Base-by-base conservation (phyloP, 352 stramenopile genomes). In the Phytophthora hibernalis region DNA sequence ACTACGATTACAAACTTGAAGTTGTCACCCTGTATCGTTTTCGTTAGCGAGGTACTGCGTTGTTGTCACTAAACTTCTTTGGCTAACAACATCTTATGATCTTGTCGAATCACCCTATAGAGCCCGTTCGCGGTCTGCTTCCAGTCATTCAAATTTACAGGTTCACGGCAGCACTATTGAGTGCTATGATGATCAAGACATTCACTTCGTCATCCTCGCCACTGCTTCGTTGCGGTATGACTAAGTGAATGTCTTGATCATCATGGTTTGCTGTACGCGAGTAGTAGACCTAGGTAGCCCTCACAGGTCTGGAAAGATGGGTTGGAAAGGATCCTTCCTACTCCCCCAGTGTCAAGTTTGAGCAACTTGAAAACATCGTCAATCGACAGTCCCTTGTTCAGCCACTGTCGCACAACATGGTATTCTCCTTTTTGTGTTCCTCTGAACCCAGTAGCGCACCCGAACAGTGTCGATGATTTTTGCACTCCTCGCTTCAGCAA, bases 211-310 rank as follows among this genome's bases (percentile, higher is more conserved):
- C 43, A 63, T 47, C n/a, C 24, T 43, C 18, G 55, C 30, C 12
- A 49, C 31, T n/a, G 20, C 44, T 24, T 49, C 13, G 16, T 45
- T 5, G 11, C 42, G 20, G 12, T 55, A 55, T 1, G 18, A 18
- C 13, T 38, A 49, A 0, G 55, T 48, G 20, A 63, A 15, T 7
- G 30, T 33, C 10, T 47, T 47, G 11, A 63, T 20, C 44, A 63
- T 63, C 16, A 10, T 38, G 33, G 33, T n/a, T 38, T 31, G 28
- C 28, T 31, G 52, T 13, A 54, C 55, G 20, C 31, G 44, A 30
- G 21, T 63, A 24, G 54, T 15, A 24, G 16, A 15, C 43, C 45
- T 43, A 54, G 42, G 8, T 43, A 62, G 21, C 51, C 54, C 33
- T 21, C 51, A 30, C 54, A 62, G 5, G 31, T 60, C 20, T 24